Base-by-base conservation (phyloP, 2,329 filamentous ascomycete genomes). In the Diaporthe caulivora region DNA sequence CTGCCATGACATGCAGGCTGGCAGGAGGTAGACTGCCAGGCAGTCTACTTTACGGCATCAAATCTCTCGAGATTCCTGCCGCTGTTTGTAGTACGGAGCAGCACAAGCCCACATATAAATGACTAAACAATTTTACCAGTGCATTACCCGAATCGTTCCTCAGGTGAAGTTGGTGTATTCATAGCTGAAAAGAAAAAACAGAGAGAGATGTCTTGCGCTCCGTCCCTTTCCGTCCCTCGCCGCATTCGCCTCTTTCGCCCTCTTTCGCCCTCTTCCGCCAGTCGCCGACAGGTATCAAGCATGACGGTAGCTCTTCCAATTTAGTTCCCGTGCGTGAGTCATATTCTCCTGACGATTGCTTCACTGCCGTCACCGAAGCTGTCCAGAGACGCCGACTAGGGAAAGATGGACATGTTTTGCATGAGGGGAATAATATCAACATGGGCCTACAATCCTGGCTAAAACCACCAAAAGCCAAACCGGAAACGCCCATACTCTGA, bases 161-260 rank as follows among this genome's bases (percentile, higher is more conserved):
- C 24, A 67, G 44, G 72, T 34, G 70, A 40, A 69, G 68, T n/a
- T n/a, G 68, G 49, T 72, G 70, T 68, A 64, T 72, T 74, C 62
- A 34, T 72, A 72, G 57, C 70, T 72, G 42, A 18, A 49, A 37
- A 53, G n/a, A 64, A 72, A 37, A 42, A 70, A 57, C 11, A 47
- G 49, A 67, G 17, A 47, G 40, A 70, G 54, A 53, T 44, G 58
- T 58, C 57, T 49, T 49, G 51, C 42, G 24, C 29, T 67, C 54
- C 55, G 37, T 44, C 64, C 47, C 65, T 26, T 67, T 24, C 31
- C 57, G 31, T 6, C 34, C 31, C 37, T 44, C 31, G 24, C 62
- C 55, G 34, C 55, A 44, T 71, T 54, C 58, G 26, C 49, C 37
- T 47, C 26, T 6, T 53, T 62, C 34, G 26, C 65, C 64, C 57